Conservation (phyloP, 1,284 basidiomycete genomes). For the Cystobasidium slooffiae region DNA sequence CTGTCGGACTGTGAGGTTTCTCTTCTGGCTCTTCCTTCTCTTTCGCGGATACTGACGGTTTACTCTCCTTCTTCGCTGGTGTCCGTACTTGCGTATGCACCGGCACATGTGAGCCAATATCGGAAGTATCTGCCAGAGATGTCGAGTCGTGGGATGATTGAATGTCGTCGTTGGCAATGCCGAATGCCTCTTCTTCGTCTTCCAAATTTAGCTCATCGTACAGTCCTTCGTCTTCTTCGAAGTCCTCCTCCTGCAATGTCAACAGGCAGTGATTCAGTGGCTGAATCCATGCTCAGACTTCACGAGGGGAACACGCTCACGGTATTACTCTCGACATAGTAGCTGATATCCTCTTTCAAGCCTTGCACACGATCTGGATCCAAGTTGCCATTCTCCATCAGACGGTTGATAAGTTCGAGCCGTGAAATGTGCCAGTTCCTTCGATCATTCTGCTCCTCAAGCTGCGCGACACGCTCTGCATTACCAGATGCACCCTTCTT, state of each 20-base stretch:
- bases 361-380: constrained; percentile 76
- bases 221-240: constrained; percentile 95
- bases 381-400: constrained; percentile 93
- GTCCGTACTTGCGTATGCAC: constrained; percentile 38
- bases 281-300: neutral
- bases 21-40: constrained; percentile 45
- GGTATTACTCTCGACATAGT: constrained; percentile 95
- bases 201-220: constrained; percentile 98
- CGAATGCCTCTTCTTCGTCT: constrained; percentile 87
- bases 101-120: constrained; percentile 39
- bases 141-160: constrained; percentile 61
- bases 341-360: constrained; percentile 92
- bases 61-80: constrained; percentile 43
- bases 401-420: constrained; percentile 88
- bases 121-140: constrained; percentile 58
- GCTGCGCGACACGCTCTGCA: constrained; percentile 75
- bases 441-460: constrained; percentile 90
- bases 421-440: constrained; percentile 93
- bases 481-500: constrained; percentile 61
- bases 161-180: constrained; percentile 68
- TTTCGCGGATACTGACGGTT: constrained; percentile 20
- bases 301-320: constrained; percentile 63
- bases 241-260: constrained; percentile 81
- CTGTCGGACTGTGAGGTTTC: constrained; percentile 43
- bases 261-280: neutral